Evolutionary conservation across 805 yeast genomes (phyloP), one percentile per base, ranked within the genome.

Genomic region (Candida railenensis): DNA sequence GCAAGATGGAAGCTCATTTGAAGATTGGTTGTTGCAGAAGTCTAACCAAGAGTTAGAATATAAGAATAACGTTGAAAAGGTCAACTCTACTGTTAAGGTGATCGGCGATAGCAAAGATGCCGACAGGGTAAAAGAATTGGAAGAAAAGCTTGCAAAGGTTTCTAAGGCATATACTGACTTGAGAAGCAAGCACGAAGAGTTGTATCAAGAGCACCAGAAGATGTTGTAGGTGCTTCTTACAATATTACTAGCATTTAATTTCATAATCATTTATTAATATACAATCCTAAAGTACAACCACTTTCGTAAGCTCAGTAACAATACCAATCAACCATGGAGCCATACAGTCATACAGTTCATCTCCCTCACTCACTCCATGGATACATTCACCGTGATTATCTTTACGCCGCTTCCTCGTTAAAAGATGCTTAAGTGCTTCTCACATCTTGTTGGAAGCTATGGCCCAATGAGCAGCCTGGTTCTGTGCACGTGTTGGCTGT

Each of bases 81-180:
- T 74, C 12, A 62, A 67, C 25, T 74, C 83, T 3, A 63, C 70
- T 5, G 74, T 70, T 2, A 63, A 54, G 41, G 51, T 53, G 8
- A 56, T 57, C 8, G 54, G 46, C 9, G 34, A 42, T 14, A 40
- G 38, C 18, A 16, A 12, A 8, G 39, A 16, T 8, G 37, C 20
- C 45, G n/a, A 43, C 12, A n/a, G 40, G 18, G 22, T 34, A 42
- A 12, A 41, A 4, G 74, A 66, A 18, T 56, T 81, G 44, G 73
- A 76, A 57, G 66, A 58, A 18, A 76, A 82, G 50, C 60, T 84
- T 18, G 64, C 64, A 12, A 73, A 72, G 50, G 64, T 83, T n/a
- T 76, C 83, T 0, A 64, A 69, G 15, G 88, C 87, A 1, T 85
- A 85, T 63, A 65, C 69, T 11, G 82, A 82, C 25, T 62, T 85